Evolutionary conservation across 768 basidiomycete genomes (phyloP), one percentile per base, ranked within the genome.

Genomic region (Calocybe gangraenosa): DNA sequence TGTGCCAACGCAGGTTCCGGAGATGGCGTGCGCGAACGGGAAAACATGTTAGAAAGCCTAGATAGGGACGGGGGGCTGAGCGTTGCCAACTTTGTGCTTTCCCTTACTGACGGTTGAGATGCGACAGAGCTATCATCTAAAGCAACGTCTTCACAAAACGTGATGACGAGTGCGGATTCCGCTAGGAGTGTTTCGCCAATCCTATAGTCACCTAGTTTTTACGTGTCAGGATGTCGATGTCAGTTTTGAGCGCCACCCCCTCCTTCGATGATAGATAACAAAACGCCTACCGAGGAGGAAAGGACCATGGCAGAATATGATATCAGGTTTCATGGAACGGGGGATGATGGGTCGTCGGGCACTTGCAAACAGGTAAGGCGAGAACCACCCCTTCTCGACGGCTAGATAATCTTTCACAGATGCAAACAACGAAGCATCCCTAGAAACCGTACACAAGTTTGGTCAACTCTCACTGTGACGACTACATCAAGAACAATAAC

Each of bases 341-440:
- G 77, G 81, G 44, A 81, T 83, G 54, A 78, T 69, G 6, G 82
- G 82, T 37, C 81, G 61, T 8, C 77, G 71, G 2, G 69, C 70
- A 46, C 78, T 82, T 3, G 81, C 79, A 55, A 81, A 84, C 1
- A 82, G 65, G 56, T 82, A 82, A 0, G 81, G 81, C 10, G 74
- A 78, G 61, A 83, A 82, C 82, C 83, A 82, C 11, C 81, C 81
- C 58, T 83, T 82, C 60, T 79, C 76, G 3, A 79, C 64, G 2
- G 79, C 70, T 35, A 84, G 62, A 46, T 82, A 84, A 42, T 81
- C 81, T 53, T 75, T 82, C 15, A 85, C 76, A 7, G 68, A 65
- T 30, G 81, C 62, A 51, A 84, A 83, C 13, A 84, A 61, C 3
- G 78, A 79, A n/a, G 61, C 52, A 53, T 82, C 79, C 44, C 77